Percentiles rank a stretch among this genome's conserved stretches.
Conservation (phyloP, 1,284 basidiomycete species). For the Polyporus tsugae region DNA sequence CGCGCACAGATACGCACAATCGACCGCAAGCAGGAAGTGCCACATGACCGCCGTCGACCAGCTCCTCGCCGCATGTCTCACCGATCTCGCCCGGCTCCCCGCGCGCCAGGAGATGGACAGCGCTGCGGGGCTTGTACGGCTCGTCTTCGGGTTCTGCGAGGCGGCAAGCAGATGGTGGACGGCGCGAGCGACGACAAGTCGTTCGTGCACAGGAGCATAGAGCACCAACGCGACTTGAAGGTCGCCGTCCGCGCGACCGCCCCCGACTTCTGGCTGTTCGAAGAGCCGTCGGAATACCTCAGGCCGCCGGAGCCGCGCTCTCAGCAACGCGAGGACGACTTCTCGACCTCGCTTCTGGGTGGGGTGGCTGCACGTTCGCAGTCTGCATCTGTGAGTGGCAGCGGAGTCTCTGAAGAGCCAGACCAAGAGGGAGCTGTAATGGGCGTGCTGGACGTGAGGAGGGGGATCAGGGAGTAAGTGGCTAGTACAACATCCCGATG, state of each 20-base stretch:
- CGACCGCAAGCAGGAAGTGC: constrained; percentile 97
- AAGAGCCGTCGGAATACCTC: background rate
- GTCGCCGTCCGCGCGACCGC: constrained; percentile 46
- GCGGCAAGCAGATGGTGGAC: constrained; percentile 44
- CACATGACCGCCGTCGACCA: constrained; percentile 66
- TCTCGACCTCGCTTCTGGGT: background rate
- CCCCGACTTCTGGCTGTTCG: constrained; percentile 47
- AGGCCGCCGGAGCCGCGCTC: constrained; percentile 11
- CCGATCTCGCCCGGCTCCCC: constrained; percentile 52
- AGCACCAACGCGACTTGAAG: constrained; percentile 44
- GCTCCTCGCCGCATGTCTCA: constrained; percentile 46
- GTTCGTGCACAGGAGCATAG: constrained; percentile 46
- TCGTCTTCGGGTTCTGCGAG: constrained; percentile 53
- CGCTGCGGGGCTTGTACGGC: constrained; percentile 50
- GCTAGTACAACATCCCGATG: constrained; percentile 8
- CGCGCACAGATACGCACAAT: constrained; percentile 89
- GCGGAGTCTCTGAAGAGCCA: constrained; percentile 29
- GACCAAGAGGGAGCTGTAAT: constrained; percentile 10
- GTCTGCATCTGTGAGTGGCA: too few species aligned
- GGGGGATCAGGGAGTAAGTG: constrained; percentile 34
- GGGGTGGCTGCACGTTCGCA: too few species aligned
- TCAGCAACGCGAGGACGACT: constrained; percentile 32
- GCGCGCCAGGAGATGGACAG: constrained; percentile 46
- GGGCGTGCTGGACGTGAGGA: constrained; percentile 29
- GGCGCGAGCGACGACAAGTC: constrained; percentile 45